A percentile compares a stretch with the other conserved stretches of the same genome.
These are phyloP conservation scores for Lactarius trivialis DNA, from an alignment of 768 basidiomycete genomes.

Conservation along the genomic window DNA sequence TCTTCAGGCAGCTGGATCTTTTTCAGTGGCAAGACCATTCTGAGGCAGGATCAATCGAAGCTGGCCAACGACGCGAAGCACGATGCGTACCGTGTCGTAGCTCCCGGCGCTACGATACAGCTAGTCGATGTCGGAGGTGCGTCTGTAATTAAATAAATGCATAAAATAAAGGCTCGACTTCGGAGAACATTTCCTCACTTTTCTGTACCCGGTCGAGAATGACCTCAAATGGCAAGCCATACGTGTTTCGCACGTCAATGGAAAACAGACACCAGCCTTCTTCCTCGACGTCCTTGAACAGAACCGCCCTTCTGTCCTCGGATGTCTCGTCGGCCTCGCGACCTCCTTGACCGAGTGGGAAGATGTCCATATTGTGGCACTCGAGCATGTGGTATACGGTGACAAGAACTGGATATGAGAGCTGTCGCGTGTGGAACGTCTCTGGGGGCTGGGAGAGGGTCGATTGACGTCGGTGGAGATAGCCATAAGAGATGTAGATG, in stretches of 20 bases:
- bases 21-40: slow-evolving; percentile 64
- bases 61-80: neutral
- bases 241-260: slow-evolving; percentile 87
- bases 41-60: slow-evolving; percentile 27
- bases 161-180: neutral
- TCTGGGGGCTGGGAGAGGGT: slow-evolving; percentile 32
- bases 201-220: slow-evolving; percentile 61
- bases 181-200: slow-evolving; percentile 34
- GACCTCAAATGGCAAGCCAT: slow-evolving; percentile 88
- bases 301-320: slow-evolving; percentile 25
- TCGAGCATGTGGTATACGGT: slow-evolving; percentile 96
- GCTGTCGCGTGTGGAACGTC: slow-evolving; percentile 78
- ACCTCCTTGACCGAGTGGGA: slow-evolving; percentile 47
- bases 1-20: slow-evolving; percentile 59
- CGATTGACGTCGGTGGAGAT: slow-evolving; percentile 43
- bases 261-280: slow-evolving; percentile 81
- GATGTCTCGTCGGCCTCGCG: slow-evolving; percentile 16
- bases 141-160: slow-evolving; percentile 30
- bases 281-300: slow-evolving; percentile 42
- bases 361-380: slow-evolving; percentile 74
- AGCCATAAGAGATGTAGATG: slow-evolving; percentile 80
- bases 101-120: slow-evolving; percentile 78
- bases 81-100: slow-evolving; percentile 64
- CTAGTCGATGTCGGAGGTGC: slow-evolving; percentile 37
- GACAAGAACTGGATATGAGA: slow-evolving; percentile 83